Evolutionary conservation across 1,284 basidiomycete species (phyloP), one percentile per base, ranked within the genome.

Genomic region (Trichosporon ovoides): DNA sequence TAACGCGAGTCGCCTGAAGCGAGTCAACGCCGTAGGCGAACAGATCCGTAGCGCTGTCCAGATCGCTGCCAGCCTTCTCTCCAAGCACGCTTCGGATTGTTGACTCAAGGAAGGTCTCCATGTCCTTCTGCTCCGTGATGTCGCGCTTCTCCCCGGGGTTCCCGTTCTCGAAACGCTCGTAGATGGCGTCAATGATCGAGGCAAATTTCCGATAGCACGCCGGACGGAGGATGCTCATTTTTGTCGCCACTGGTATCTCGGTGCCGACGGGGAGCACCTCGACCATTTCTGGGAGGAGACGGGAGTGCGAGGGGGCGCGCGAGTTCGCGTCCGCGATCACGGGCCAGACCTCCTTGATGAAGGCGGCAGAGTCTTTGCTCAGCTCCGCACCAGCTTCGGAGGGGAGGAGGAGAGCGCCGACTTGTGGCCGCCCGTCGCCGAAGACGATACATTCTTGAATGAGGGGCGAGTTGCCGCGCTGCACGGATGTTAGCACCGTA

Each of bases 391-490:
- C 80, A 0, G 76, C 65, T 12, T 82, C 81, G 1, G 83, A 81
- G 0, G 83, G 83, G n/a, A 84, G 75, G 56, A 86, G 80, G 13
- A 85, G 73, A 3, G 79, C 81, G 5, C 84, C 85, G 7, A 80
- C 77, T 58, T 83, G 82, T 5, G 83, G 79, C 40, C 80, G 74
- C 7, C 78, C 81, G 18, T 81, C 77, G 7, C 85, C 85, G 52
- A 86, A 86, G 49, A 86, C 80, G 62, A 86, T 80, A 22, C 81
- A 83, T 62, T 81, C 80, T 20, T 68, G 68, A 20, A 80, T 64
- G 36, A 81, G 78, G 0, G 81, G 78, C 18, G 78, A 80, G 59
- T 76, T 75, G 13, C 73, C 72, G 36, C 71, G 68, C n/a, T n/a
- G n/a, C n/a, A n/a, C n/a, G n/a, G n/a, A n/a, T n/a, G n/a, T n/a